These are phyloP conservation scores for Aspergillus sp. DNA, from an alignment of 2,329 filamentous ascomycete species.

Conservation along the genomic window DNA sequence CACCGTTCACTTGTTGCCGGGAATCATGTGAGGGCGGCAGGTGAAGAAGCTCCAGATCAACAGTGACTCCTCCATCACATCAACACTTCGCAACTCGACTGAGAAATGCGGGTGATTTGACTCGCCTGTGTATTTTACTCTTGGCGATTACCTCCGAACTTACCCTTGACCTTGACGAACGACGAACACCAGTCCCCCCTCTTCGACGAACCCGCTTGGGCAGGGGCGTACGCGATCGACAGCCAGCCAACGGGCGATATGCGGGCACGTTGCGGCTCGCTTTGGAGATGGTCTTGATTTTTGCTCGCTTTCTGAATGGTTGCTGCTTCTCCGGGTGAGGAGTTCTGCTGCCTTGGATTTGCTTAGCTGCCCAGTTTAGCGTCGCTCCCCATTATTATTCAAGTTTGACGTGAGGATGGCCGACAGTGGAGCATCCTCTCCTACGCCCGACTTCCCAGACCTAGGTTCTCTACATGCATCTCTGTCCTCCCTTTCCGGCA, in stretches of 20 bases:
- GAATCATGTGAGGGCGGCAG: conserved; percentile 7
- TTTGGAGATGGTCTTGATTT: conserved; percentile 13
- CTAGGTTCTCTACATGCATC: conserved; percentile 14
- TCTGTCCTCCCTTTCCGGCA: conserved; percentile 17
- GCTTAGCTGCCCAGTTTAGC: conserved; percentile 13
- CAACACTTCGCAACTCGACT: background rate
- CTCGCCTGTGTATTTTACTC: background rate
- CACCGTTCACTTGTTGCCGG: background rate
- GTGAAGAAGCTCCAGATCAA: background rate
- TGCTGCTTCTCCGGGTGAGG: background rate
- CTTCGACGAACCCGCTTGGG: conserved; percentile 5
- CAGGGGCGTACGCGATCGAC: conserved; percentile 6
- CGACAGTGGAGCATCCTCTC: conserved; percentile 13
- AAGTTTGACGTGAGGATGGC: conserved; percentile 16
- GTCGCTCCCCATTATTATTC: conserved; percentile 8
- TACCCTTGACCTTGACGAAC: background rate
- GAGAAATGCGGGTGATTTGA: background rate
- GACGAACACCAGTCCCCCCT: background rate
- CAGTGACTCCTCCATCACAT: background rate
- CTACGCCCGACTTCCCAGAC: conserved; percentile 10
- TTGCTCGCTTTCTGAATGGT: background rate
- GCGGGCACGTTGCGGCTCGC: conserved; percentile 17
- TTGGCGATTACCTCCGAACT: background rate
- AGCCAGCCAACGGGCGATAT: conserved; percentile 16
- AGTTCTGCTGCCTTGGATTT: conserved; percentile 3